A percentile compares a stretch with the other conserved stretches of the same genome.
phyloP scores from a whole-genome alignment of 2,329 filamentous ascomycete species.

The Davidsoniella neocaledoniae region DNA sequence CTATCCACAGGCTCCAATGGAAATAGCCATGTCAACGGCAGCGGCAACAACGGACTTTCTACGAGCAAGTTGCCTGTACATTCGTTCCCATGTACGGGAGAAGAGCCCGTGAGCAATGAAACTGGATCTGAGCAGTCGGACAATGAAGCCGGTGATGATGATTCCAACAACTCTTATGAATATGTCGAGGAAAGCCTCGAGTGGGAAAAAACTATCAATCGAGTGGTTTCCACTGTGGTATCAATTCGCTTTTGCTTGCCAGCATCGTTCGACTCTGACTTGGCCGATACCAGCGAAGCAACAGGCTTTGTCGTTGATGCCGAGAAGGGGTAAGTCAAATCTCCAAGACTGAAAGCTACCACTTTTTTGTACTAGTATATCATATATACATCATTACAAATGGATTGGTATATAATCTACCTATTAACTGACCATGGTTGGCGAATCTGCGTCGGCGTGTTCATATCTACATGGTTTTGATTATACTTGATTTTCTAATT shows the following conservation, averaged over 20 bases:
- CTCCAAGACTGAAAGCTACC: too few relatives aligned
- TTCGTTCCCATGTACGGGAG: slow-evolving; percentile 13
- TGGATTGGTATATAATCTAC: too few relatives aligned
- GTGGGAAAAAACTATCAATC: slow-evolving; percentile 93
- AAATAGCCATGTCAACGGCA: slow-evolving; percentile 7
- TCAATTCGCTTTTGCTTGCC: slow-evolving; percentile 99
- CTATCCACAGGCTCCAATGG: too few relatives aligned
- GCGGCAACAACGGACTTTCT: background rate
- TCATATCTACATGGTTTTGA: too few relatives aligned
- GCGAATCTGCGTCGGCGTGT: too few relatives aligned
- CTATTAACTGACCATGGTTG: too few relatives aligned
- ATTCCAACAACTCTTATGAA: slow-evolving; percentile 21
- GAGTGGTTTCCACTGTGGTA: slow-evolving; percentile 85
- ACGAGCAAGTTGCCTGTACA: slow-evolving; percentile 7
- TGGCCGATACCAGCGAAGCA: slow-evolving; percentile 83
- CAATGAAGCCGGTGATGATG: slow-evolving; percentile 9
- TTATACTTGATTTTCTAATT: too few relatives aligned
- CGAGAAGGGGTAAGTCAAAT: slow-evolving; percentile 51
- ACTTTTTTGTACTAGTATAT: too few relatives aligned
- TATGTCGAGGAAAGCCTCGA: slow-evolving; percentile 29
- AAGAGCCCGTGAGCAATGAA: slow-evolving; percentile 20
- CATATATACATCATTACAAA: too few relatives aligned
- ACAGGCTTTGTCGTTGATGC: slow-evolving; percentile 97
- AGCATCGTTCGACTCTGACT: slow-evolving; percentile 93
- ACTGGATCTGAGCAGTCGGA: background rate